Base-by-base conservation (phyloP, 1,284 basidiomycete species). In the Tilletia caries region DNA sequence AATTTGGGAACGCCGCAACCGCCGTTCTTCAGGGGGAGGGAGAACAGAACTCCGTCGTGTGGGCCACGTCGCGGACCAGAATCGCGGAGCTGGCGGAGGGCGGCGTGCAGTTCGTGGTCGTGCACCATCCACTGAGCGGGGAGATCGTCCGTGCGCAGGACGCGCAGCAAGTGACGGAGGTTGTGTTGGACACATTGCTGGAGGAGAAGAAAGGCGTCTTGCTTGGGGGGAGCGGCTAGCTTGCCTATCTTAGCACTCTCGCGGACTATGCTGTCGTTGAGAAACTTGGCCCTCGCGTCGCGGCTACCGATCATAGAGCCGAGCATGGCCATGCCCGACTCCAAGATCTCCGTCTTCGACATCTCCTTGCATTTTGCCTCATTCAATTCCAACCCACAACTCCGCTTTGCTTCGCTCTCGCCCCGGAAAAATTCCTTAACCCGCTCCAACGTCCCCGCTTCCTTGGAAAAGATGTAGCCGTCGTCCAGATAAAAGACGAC, bases 401-500 rank as follows among this genome's bases (percentile, higher is more conserved):
- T 20, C 5, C 48, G 48, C 20, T 20, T 50, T 18, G 48, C 18
- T 6, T 5, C 27, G 5, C 3, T 5, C 27, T 37, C 58, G 4
- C 27, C 13, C 12, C 58, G n/a, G 29, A 62, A 37, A 37, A 37
- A 29, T 18, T 20, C 29, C 58, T 29, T 18, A 4, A 62, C 29
- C 29, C 18, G n/a, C 58, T 29, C 27, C 25, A 32, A 27, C 5
- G 58, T 37, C 15, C 33, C 8, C 13, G 8, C 29, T 8, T 62
- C 4, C 20, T 37, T 29, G 12, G 25, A 27, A 12, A 62, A 27
- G 5, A 10, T 20, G 58, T 62, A 62, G 8, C 29, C 33, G 25
- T 62, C 58, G 58, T 62, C 8, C 12, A 62, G 25, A 37, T 62
- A 62, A 20, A 37, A 62, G 27, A 62, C 58, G 58, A 62, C 58